A percentile compares a stretch with the other conserved stretches of the same genome.
phyloP scores from a whole-genome alignment of 441 rosid genomes.

The Viola pubescens region DNA sequence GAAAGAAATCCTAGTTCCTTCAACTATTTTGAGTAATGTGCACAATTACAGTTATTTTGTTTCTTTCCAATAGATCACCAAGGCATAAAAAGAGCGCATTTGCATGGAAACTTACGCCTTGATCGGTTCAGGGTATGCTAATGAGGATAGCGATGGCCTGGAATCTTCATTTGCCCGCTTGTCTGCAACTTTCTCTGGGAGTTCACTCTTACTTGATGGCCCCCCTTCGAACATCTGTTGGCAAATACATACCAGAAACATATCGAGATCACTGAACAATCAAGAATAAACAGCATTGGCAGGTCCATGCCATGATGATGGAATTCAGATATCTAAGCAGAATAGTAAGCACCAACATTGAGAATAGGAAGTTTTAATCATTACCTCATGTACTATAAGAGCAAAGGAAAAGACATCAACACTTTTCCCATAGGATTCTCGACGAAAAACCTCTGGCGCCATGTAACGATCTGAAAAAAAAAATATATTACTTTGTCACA shows the following conservation, averaged over 20 bases:
- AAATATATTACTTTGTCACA: constrained; percentile 3
- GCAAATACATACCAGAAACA: constrained; percentile 10
- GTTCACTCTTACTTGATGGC: constrained; percentile 36
- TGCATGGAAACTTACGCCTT: constrained; percentile 30
- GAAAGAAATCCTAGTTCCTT: not conserved
- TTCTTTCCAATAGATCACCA: not conserved
- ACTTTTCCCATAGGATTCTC: constrained; percentile 63
- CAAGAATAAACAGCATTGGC: not conserved
- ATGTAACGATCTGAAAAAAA: constrained; percentile 50
- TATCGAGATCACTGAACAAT: not conserved
- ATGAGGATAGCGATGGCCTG: constrained; percentile 45
- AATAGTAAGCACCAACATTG: too few relatives aligned
- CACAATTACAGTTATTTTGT: not conserved
- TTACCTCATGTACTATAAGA: constrained; percentile 48
- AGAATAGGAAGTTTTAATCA: not conserved
- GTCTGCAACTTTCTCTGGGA: constrained; percentile 48
- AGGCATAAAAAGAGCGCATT: constrained; percentile 6
- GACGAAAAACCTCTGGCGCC: constrained; percentile 67
- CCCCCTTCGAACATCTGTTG: constrained; percentile 49
- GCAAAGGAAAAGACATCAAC: constrained; percentile 64
- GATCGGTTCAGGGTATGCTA: constrained; percentile 37
- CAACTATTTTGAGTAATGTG: too few relatives aligned
- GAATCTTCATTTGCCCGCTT: constrained; percentile 54
- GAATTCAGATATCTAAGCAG: not conserved
- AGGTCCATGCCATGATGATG: not conserved